phyloP scores from a whole-genome alignment of 1,139 yeast genomes.

The Yamadazyma diddensiae region DNA sequence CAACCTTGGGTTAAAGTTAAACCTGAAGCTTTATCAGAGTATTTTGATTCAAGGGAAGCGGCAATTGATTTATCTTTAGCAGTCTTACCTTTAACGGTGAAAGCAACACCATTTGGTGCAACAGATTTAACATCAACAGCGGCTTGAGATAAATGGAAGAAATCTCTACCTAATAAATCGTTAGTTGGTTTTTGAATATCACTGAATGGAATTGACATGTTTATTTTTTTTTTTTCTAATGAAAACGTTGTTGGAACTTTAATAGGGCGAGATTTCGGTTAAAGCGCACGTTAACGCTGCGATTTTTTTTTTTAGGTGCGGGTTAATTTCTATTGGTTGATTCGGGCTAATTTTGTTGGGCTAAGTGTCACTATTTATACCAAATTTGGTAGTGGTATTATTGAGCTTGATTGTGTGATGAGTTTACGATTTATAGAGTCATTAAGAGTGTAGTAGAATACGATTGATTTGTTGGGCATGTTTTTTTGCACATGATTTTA shows the following conservation, averaged over 20 bases:
- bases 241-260: slow-evolving; percentile 1
- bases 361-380: neutral
- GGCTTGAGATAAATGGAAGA: slow-evolving; percentile 88
- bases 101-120: slow-evolving; percentile 96
- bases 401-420: no score
- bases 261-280: no score
- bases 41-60: slow-evolving; percentile 89
- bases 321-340: slow-evolving; percentile 1
- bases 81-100: slow-evolving; percentile 92
- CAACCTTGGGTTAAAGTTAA: slow-evolving; percentile 95
- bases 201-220: slow-evolving; percentile 58
- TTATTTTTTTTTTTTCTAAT: neutral
- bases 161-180: slow-evolving; percentile 87
- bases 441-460: no score
- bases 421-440: no score
- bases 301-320: neutral
- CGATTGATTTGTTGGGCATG: no score
- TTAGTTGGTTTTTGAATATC: slow-evolving; percentile 89
- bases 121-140: slow-evolving; percentile 85
- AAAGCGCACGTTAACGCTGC: no score
- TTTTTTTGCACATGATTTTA: no score
- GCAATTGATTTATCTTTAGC: slow-evolving; percentile 79
- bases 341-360: neutral
- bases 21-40: slow-evolving; percentile 91
- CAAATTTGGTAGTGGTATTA: neutral